A percentile compares a stretch with the other conserved stretches of the same genome.
Evolutionary conservation across 225 moss, liverwort and hornwort species (phyloP).

Genomic region (Thuidium tamariscinum): DNA sequence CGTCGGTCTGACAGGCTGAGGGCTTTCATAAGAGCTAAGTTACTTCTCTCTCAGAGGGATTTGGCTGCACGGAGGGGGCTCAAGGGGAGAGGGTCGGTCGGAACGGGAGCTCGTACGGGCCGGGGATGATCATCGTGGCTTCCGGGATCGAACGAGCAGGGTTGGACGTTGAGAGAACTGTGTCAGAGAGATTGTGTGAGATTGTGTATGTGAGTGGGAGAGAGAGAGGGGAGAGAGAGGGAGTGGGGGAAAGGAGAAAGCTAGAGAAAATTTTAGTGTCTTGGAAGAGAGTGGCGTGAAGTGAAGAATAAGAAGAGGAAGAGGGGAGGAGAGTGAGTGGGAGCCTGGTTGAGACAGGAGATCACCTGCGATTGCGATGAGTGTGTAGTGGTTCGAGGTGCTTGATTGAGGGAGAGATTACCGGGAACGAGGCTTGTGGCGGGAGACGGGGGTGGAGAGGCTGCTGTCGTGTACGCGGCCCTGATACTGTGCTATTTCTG

Average conservation of each 20-base stretch:
- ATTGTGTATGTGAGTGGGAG: background rate
- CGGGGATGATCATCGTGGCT: background rate
- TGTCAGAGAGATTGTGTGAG: background rate
- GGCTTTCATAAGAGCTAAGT: slow-evolving; percentile 6
- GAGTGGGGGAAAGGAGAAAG: background rate
- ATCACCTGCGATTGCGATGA: slow-evolving; percentile 6
- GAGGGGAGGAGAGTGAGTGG: background rate
- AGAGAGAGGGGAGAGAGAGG: background rate
- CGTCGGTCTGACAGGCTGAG: slow-evolving; percentile 25
- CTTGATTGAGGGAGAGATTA: background rate
- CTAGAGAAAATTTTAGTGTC: background rate
- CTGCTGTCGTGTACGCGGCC: background rate
- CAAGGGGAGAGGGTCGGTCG: slow-evolving; percentile 2
- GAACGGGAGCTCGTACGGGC: background rate
- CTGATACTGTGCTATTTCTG: background rate
- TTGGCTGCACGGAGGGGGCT: slow-evolving; percentile 9
- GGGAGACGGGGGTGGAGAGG: slow-evolving; percentile 4
- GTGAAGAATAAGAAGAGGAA: background rate
- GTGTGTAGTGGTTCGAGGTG: background rate
- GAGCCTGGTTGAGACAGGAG: background rate
- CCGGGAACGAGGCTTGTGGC: background rate
- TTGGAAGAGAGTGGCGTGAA: background rate
- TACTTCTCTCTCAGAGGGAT: slow-evolving; percentile 11
- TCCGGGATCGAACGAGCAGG: background rate
- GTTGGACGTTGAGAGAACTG: background rate